These are phyloP conservation scores for Alternaria solani DNA, from an alignment of 2,329 filamentous ascomycete genomes.

Conservation along the genomic window DNA sequence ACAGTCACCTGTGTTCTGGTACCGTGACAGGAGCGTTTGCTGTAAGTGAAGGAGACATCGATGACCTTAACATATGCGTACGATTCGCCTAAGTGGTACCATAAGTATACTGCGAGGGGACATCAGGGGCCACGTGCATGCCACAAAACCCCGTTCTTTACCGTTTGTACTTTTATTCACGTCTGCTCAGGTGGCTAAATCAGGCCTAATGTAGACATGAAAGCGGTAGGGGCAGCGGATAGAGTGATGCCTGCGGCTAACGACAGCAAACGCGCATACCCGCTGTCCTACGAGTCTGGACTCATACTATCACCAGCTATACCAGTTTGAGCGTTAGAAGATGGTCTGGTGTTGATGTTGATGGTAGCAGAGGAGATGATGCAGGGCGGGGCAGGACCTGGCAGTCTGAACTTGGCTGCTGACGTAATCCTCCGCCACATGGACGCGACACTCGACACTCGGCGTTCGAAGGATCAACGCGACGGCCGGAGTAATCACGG, in stretches of 20 bases:
- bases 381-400: neutral
- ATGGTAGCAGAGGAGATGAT: neutral
- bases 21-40: slow-evolving; percentile 2
- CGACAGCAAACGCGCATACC: neutral
- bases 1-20: neutral
- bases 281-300: neutral
- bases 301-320: too few relatives aligned
- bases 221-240: neutral
- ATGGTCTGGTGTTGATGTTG: neutral
- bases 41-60: neutral
- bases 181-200: neutral
- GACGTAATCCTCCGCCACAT: neutral
- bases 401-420: slow-evolving; percentile 9
- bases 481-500: neutral
- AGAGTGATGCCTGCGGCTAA: neutral
- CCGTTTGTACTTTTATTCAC: neutral
- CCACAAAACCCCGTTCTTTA: neutral
- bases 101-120: neutral
- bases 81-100: neutral
- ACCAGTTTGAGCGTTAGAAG: too few relatives aligned
- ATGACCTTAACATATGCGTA: neutral
- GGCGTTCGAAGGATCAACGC: neutral
- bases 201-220: neutral
- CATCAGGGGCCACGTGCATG: neutral
- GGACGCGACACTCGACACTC: neutral